Evolutionary conservation across 495 filamentous ascomycete species (phyloP), one percentile per base, ranked within the genome.

Genomic region (Hyaloscypha variabilis): DNA sequence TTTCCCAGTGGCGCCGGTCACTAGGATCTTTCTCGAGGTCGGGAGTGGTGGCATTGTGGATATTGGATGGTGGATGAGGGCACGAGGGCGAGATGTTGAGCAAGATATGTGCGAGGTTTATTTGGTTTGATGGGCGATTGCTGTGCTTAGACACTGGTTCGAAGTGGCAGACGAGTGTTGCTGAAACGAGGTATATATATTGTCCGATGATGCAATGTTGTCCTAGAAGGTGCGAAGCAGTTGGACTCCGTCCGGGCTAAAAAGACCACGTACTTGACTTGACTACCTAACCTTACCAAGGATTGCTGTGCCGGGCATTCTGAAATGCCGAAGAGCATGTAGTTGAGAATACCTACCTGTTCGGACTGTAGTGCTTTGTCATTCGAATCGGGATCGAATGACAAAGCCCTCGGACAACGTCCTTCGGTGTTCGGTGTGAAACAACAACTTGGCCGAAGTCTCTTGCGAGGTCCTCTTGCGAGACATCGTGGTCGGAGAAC

Each of bases 1-100:
- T 66, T 90, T 84, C 72, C 89, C 89, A 1, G 88, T 93, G 5
- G 88, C 90, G 23, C 90, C 90, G 24, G 88, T 87, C 63, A 93
- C 73, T 52, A 91, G 81, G 58, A 90, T 28, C 52, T 67, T 72
- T 34, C 34, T 63, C 3, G 30, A 10, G 19, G 4, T 46, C 19
- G 39, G 17, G 3, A 19, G 11, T 46, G 39, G 39, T 46, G 39
- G 39, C 39, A 46, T 46, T 4, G 4, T 46, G 39, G 39, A 17
- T 46, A 17, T n/a, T n/a, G n/a, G n/a, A n/a, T n/a, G n/a, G n/a
- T n/a, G n/a, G n/a, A n/a, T n/a, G n/a, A n/a, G n/a, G n/a, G n/a
- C n/a, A n/a, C n/a, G n/a, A n/a, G n/a, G n/a, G n/a, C n/a, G n/a
- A n/a, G n/a, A n/a, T n/a, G n/a, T n/a, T n/a, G n/a, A n/a, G n/a